phyloP scores from a whole-genome alignment of 2,329 filamentous ascomycete species.

The Sarocladium brachiariae region DNA sequence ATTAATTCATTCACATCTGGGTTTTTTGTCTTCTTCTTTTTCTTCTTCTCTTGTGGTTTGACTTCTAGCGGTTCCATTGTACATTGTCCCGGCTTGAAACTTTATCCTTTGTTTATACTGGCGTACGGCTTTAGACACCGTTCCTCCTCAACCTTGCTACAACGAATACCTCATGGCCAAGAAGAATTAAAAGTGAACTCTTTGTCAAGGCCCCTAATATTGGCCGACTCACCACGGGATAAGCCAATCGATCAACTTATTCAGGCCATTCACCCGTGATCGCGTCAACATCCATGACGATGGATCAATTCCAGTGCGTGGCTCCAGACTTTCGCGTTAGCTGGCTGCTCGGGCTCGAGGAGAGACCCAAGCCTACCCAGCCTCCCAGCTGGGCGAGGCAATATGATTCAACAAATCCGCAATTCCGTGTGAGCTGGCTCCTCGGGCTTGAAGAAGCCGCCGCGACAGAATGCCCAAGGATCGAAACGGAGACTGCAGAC shows the following conservation, averaged over 20 bases:
- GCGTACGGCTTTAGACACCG: too few relatives aligned
- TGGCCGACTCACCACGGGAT: too few relatives aligned
- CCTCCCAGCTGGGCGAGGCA: conserved; percentile 6
- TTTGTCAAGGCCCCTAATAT: too few relatives aligned
- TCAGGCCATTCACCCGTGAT: too few relatives aligned
- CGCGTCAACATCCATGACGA: too few relatives aligned
- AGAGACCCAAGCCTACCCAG: conserved; percentile 10
- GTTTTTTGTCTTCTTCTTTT: too few relatives aligned
- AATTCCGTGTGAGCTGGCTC: conserved; percentile 10
- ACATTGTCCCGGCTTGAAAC: background rate
- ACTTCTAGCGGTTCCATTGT: background rate
- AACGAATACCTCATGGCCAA: too few relatives aligned
- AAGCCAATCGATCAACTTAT: too few relatives aligned
- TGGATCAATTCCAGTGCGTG: conserved; percentile 17
- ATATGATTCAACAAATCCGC: conserved; percentile 2
- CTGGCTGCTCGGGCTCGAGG: conserved; percentile 19
- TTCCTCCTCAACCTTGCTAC: too few relatives aligned
- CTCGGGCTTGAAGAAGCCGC: conserved; percentile 5
- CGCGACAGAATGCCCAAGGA: background rate
- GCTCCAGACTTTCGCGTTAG: conserved; percentile 21
- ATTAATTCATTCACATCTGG: too few relatives aligned
- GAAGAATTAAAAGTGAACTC: too few relatives aligned
- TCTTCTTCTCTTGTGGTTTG: background rate
- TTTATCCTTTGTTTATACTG: background rate
- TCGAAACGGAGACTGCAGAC: background rate